Evolutionary conservation across 2,329 filamentous ascomycete species (phyloP).

Genomic region (Fusarium duplospermum): DNA sequence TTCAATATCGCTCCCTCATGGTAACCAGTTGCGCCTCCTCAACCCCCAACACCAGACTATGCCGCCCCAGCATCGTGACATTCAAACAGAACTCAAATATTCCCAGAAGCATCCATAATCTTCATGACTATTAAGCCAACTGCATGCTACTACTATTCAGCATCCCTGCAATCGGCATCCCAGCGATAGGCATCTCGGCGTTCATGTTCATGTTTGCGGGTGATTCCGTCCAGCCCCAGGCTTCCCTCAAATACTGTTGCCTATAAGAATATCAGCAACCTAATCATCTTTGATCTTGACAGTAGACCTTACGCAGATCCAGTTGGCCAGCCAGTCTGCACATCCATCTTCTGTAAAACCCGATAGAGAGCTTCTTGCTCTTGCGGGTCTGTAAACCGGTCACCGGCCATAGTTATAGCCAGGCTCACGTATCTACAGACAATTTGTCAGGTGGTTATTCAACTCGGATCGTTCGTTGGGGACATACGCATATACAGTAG

Average conservation of each 20-base stretch:
- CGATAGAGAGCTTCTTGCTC: slow-evolving; percentile 54
- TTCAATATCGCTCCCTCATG: not conserved
- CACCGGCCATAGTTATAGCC: slow-evolving; percentile 50
- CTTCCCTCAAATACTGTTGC: slow-evolving; percentile 39
- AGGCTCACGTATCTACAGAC: slow-evolving; percentile 42
- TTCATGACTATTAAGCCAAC: not conserved
- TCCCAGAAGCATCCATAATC: not conserved
- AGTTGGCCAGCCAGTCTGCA: slow-evolving; percentile 45
- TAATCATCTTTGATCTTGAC: accelerated
- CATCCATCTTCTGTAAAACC: slow-evolving; percentile 49
- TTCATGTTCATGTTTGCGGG: slow-evolving; percentile 16
- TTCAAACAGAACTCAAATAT: not conserved
- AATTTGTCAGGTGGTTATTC: not conserved
- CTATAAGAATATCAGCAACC: slow-evolving; percentile 15
- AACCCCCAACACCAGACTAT: not conserved
- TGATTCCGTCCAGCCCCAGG: slow-evolving; percentile 41
- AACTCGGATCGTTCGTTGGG: not conserved
- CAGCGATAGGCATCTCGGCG: slow-evolving; percentile 35
- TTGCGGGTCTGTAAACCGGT: slow-evolving; percentile 50
- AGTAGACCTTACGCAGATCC: slow-evolving; percentile 40
- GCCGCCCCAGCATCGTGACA: not conserved
- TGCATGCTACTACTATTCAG: slow-evolving; percentile 22
- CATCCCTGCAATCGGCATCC: slow-evolving; percentile 29
- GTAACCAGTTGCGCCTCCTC: not conserved
- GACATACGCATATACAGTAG: slow-evolving; percentile 37